Percentiles rank a stretch among this genome's conserved stretches.
Conservation (phyloP, 2,329 filamentous ascomycete genomes). For the Sphaerulina populicola region DNA sequence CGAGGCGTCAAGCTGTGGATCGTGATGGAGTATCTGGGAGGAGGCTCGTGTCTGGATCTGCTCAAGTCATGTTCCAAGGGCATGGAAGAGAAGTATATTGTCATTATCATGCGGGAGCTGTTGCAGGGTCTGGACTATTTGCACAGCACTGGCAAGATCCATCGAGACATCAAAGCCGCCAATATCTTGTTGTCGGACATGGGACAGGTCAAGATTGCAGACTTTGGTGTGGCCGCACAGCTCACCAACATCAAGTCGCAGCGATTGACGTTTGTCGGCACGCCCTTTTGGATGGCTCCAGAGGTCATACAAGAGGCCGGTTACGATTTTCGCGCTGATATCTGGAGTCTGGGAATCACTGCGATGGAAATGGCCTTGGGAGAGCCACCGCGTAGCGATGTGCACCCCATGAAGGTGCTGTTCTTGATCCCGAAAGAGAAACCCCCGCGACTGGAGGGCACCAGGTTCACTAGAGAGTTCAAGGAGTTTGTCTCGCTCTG, state of each 20-base stretch:
- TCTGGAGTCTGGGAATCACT: constrained; percentile 88
- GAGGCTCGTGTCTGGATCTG: constrained; percentile 88
- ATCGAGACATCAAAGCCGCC: constrained; percentile 95
- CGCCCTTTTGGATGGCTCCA: constrained; percentile 94
- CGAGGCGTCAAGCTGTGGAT: constrained; percentile 97
- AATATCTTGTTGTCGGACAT: constrained; percentile 90
- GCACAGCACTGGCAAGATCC: constrained; percentile 87
- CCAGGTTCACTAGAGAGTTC: constrained; percentile 57
- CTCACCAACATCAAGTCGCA: constrained; percentile 96
- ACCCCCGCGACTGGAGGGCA: constrained; percentile 73
- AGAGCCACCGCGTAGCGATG: constrained; percentile 76
- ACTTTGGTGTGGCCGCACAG: constrained; percentile 95
- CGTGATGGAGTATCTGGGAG: constrained; percentile 95
- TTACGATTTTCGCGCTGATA: constrained; percentile 82
- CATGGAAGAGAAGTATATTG: constrained; percentile 83
- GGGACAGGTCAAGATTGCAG: constrained; percentile 82
- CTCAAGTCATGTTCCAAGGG: constrained; percentile 67
- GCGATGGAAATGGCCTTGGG: constrained; percentile 83
- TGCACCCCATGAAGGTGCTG: constrained; percentile 88
- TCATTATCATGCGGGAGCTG: constrained; percentile 87
- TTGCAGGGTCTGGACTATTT: constrained; percentile 86
- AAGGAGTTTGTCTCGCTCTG: constrained; percentile 89
- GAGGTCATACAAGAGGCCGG: constrained; percentile 85
- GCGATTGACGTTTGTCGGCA: constrained; percentile 93
- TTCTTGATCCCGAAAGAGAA: constrained; percentile 85